These are phyloP conservation scores for Fistulifera solaris DNA, from an alignment of 108 stramenopile genomes.

Conservation along the genomic window DNA sequence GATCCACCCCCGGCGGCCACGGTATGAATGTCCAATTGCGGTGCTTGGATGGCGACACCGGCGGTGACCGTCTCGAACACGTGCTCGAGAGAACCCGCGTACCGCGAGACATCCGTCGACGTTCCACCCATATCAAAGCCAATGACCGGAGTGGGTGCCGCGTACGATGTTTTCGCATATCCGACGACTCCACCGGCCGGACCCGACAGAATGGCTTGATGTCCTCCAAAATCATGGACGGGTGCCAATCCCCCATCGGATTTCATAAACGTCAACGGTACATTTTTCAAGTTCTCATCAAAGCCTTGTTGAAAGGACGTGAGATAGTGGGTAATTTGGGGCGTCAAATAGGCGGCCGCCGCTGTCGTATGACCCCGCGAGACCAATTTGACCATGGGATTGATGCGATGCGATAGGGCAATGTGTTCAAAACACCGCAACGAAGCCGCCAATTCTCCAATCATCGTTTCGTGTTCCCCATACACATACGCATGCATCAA, in stretches of 20 bases:
- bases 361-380: slow-evolving; percentile 87
- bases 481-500: slow-evolving; percentile 82
- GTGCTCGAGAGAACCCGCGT: slow-evolving; percentile 82
- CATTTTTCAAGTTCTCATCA: slow-evolving; percentile 63
- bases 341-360: slow-evolving; percentile 97
- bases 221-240: slow-evolving; percentile 87
- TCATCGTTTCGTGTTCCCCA: slow-evolving; percentile 73
- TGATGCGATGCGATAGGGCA: slow-evolving; percentile 75
- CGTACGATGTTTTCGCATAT: slow-evolving; percentile 91
- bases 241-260: slow-evolving; percentile 96
- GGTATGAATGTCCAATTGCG: slow-evolving; percentile 98
- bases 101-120: slow-evolving; percentile 88
- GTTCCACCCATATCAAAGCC: slow-evolving; percentile 98
- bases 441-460: slow-evolving; percentile 65
- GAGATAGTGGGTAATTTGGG: slow-evolving; percentile 85
- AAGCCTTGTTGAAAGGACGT: slow-evolving; percentile 82
- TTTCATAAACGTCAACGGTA: slow-evolving; percentile 93
- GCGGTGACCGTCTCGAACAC: slow-evolving; percentile 97
- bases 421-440: slow-evolving; percentile 90
- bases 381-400: slow-evolving; percentile 95
- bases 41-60: slow-evolving; percentile 90
- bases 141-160: slow-evolving; percentile 72
- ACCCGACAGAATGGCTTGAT: slow-evolving; percentile 89
- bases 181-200: slow-evolving; percentile 94
- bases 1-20: slow-evolving; percentile 94